Conservation (phyloP, 2,329 filamentous ascomycete genomes). For the Graphium sp. region DNA sequence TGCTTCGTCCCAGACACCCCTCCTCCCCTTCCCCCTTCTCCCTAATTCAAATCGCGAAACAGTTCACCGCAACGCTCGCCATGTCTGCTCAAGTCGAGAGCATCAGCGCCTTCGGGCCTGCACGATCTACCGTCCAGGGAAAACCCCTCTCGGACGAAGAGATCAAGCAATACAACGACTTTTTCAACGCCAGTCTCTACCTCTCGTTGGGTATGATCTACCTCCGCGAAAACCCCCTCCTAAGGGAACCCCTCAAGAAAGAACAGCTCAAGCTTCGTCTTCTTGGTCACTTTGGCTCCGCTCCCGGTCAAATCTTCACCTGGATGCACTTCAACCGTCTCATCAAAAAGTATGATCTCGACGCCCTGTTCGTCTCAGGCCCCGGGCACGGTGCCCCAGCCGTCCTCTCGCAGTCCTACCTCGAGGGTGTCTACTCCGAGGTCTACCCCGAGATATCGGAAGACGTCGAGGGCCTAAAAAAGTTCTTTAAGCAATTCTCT, state of each 20-base stretch:
- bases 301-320: slow-evolving; percentile 66
- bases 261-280: slow-evolving; percentile 60
- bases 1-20: no score
- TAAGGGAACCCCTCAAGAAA: slow-evolving; percentile 48
- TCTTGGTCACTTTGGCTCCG: slow-evolving; percentile 64
- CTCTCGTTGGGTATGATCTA: slow-evolving; percentile 70
- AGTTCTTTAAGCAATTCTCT: slow-evolving; percentile 71
- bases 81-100: slow-evolving; percentile 30
- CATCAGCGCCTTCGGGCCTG: slow-evolving; percentile 47
- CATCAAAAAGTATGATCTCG: slow-evolving; percentile 64
- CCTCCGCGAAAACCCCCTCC: slow-evolving; percentile 55
- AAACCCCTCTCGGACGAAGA: slow-evolving; percentile 49
- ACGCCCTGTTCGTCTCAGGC: slow-evolving; percentile 58
- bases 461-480: slow-evolving; percentile 50
- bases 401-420: slow-evolving; percentile 58
- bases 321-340: slow-evolving; percentile 71
- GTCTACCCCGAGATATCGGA: slow-evolving; percentile 61
- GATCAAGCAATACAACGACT: slow-evolving; percentile 51
- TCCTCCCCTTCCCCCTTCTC: no score
- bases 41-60: no score
- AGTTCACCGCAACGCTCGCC: no score
- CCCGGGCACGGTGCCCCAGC: slow-evolving; percentile 66
- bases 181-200: slow-evolving; percentile 60
- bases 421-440: slow-evolving; percentile 64
- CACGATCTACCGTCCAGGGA: slow-evolving; percentile 46